Base-by-base conservation (phyloP, 768 basidiomycete genomes). In the Hirschioporus abietinus region DNA sequence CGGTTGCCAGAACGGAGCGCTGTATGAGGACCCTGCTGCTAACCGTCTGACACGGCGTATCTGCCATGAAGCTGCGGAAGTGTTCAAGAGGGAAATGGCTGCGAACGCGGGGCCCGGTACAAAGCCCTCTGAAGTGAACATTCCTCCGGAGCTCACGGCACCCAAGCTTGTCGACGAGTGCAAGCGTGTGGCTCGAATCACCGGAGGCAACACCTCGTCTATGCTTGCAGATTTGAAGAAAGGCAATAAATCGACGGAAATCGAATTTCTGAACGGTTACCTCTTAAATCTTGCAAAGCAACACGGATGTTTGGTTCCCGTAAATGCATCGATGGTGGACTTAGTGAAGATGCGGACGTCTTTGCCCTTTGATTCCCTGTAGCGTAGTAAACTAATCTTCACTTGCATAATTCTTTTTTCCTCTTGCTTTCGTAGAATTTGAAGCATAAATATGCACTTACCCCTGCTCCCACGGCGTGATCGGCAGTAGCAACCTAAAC, bases 221-320 rank as follows among this genome's bases (percentile, higher is more conserved):
- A 97, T 94, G 86, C 80, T 95, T 20, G 74, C 80, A 18, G 94
- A 96, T 73, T 75, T 96, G 30, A 82, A 82, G 69, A 76, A 77
- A 35, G 88, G 88, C 58, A 78, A 52, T 7, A 59, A 79, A 64
- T 68, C 72, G 6, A 95, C 94, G 0, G 95, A 98, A 78, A 83
- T 98, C 25, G 85, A 90, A 20, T 92, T 79, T 71, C 80, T 97
- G 71, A 95, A 92, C 67, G 95, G 96, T 5, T 93, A 95, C 74
- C 75, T 99, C 63, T 73, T 87, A 30, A 76, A 78, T 8, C 77
- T 94, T 8, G 96, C 90, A 26, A 70, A 76, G 61, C 75, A 80
- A 52, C 83, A 89, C 70, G 77, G 79, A 7, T 78, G 95, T 34
- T 75, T 77, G 20, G 90, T 88, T 73, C 86, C 87, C 6, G 80